phyloP scores from a whole-genome alignment of 1,139 yeast species.

The Taphrina betulina region DNA sequence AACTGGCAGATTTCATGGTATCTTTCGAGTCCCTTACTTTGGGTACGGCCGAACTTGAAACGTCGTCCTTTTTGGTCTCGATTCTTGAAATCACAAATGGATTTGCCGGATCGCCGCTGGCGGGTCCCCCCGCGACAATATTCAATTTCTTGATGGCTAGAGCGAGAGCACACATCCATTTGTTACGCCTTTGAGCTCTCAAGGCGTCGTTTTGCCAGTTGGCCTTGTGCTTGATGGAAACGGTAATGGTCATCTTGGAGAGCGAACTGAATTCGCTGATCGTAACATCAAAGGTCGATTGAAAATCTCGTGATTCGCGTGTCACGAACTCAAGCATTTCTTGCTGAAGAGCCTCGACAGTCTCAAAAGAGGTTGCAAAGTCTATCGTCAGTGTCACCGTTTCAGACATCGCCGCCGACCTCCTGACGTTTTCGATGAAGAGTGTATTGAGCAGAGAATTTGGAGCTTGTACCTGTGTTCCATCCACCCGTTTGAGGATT shows the following conservation, averaged over 20 bases:
- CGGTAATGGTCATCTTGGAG: constrained; percentile 43
- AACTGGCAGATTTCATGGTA: background rate
- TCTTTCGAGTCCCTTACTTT: background rate
- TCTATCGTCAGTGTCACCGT: constrained; percentile 36
- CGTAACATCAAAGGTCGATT: constrained; percentile 44
- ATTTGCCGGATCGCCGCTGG: constrained; percentile 24
- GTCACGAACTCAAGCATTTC: constrained; percentile 43
- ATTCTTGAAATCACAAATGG: constrained; percentile 15
- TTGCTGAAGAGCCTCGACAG: constrained; percentile 43
- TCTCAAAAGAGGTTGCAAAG: constrained; percentile 45
- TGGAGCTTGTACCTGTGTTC: constrained; percentile 46
- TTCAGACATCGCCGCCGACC: constrained; percentile 45
- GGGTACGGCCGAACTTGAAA: too few relatives aligned
- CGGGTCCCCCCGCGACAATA: constrained; percentile 35
- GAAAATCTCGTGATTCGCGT: constrained; percentile 45
- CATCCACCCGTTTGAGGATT: constrained; percentile 43
- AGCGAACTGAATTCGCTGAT: constrained; percentile 45
- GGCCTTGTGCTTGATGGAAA: constrained; percentile 43
- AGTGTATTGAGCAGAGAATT: constrained; percentile 46
- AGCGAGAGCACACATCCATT: constrained; percentile 35
- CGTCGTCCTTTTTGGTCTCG: background rate
- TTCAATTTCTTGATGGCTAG: constrained; percentile 34
- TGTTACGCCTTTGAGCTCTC: constrained; percentile 36
- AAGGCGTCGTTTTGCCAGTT: constrained; percentile 45
- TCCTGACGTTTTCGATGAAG: constrained; percentile 47